Evolutionary conservation across 257 asterid species (phyloP).

Genomic region (Capsicum rhomboideum): DNA sequence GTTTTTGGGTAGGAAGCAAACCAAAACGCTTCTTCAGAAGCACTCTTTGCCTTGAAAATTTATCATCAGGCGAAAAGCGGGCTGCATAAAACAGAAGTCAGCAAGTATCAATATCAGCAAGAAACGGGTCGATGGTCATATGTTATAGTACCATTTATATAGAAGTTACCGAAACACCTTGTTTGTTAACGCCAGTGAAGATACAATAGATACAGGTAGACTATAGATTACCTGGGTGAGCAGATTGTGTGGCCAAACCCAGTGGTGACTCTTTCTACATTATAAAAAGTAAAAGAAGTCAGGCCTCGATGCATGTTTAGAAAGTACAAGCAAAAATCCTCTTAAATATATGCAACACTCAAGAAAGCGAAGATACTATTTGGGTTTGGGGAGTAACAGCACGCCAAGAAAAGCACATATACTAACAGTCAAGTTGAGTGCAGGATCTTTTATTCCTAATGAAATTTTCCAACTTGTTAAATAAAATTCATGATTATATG

Average conservation of each 20-base stretch:
- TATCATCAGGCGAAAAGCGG: constrained; percentile 88
- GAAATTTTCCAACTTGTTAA: background rate
- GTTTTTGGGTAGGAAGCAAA: constrained; percentile 71
- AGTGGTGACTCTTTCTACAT: constrained; percentile 65
- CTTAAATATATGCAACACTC: background rate
- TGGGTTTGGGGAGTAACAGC: background rate
- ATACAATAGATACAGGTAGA: background rate
- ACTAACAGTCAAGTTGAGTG: background rate
- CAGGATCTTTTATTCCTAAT: background rate
- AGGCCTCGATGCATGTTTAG: background rate
- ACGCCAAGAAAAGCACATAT: background rate
- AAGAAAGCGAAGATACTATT: background rate
- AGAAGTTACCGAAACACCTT: background rate
- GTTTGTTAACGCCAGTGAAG: background rate
- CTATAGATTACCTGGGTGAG: constrained; percentile 67
- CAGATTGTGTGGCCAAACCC: constrained; percentile 68
- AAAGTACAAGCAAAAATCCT: background rate
- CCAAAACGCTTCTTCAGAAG: constrained; percentile 83
- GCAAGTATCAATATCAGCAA: background rate
- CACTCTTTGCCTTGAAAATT: constrained; percentile 75
- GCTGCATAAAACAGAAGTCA: constrained; percentile 33
- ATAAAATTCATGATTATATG: background rate
- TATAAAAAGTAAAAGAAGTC: constrained; percentile 1
- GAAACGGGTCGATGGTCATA: background rate
- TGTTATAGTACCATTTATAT: background rate